These are phyloP conservation scores for Myxozyma vanderwaltii DNA, from an alignment of 805 yeast genomes.

Conservation along the genomic window DNA sequence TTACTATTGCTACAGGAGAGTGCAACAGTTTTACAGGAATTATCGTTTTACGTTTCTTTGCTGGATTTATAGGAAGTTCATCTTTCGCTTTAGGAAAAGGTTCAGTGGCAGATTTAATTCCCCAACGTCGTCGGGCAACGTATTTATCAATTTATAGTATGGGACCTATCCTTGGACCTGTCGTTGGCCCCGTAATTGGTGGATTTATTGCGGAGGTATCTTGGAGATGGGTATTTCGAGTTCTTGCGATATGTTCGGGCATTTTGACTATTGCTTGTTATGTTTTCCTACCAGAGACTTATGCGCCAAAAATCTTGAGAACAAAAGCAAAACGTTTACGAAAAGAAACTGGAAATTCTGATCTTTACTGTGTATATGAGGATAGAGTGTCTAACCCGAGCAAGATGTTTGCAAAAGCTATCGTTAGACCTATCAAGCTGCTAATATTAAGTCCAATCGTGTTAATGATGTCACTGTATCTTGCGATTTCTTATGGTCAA, in stretches of 20 bases:
- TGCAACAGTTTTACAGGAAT: slow-evolving; percentile 57
- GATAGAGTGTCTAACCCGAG: slow-evolving; percentile 47
- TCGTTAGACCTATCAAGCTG: slow-evolving; percentile 41
- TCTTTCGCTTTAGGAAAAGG: slow-evolving; percentile 74
- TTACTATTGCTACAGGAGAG: slow-evolving; percentile 63
- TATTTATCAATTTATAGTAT: slow-evolving; percentile 46
- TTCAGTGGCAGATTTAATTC: slow-evolving; percentile 61
- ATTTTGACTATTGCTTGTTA: slow-evolving; percentile 38
- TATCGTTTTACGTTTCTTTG: slow-evolving; percentile 60
- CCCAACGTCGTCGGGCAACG: slow-evolving; percentile 52
- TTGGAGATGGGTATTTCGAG: slow-evolving; percentile 63
- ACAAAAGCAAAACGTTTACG: slow-evolving; percentile 43
- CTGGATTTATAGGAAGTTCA: slow-evolving; percentile 69
- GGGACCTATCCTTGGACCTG: slow-evolving; percentile 58
- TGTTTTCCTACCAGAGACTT: slow-evolving; percentile 54
- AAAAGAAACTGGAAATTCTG: slow-evolving; percentile 57
- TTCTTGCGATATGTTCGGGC: slow-evolving; percentile 22
- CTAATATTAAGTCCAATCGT: slow-evolving; percentile 45
- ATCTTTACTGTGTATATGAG: slow-evolving; percentile 49
- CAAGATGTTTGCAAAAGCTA: slow-evolving; percentile 50
- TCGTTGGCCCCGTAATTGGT: slow-evolving; percentile 60
- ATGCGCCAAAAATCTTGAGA: slow-evolving; percentile 61
- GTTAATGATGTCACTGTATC: slow-evolving; percentile 43
- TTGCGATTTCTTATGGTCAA: slow-evolving; percentile 47
- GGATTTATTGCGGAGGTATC: slow-evolving; percentile 51